Evolutionary conservation across 78 protist genomes (phyloP).

Genomic region (Guillardia theta): DNA sequence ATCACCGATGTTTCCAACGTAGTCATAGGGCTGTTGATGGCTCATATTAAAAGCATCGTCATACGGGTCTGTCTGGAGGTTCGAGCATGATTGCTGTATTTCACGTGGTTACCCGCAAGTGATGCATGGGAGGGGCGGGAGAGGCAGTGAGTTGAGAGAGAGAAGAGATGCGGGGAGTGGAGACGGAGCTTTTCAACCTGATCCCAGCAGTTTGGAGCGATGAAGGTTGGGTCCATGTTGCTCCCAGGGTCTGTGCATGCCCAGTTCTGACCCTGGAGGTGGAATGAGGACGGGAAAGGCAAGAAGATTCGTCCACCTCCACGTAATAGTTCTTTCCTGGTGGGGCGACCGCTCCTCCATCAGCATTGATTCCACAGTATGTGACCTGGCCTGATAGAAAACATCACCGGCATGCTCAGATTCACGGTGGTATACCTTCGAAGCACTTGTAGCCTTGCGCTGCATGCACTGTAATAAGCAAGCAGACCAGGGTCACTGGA

Average conservation of each 20-base stretch:
- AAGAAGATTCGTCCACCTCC: too few relatives aligned
- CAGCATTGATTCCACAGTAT: not conserved
- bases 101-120: not conserved
- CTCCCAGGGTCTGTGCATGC: not conserved
- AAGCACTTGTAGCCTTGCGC: not conserved
- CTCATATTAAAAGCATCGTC: not conserved
- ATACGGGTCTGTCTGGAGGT: not conserved
- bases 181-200: not conserved
- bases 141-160: not conserved
- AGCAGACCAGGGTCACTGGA: not conserved
- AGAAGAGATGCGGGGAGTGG: not conserved
- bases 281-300: too few relatives aligned
- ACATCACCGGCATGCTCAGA: too few relatives aligned
- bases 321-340: not conserved
- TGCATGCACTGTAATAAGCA: not conserved
- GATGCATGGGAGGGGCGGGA: not conserved
- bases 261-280: not conserved
- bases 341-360: not conserved
- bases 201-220: not conserved
- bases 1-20: not conserved
- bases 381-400: too few relatives aligned
- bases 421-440: too few relatives aligned
- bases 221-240: slow-evolving; percentile 16
- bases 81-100: not conserved
- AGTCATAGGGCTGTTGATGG: not conserved